Conservation (phyloP, 2,329 filamentous ascomycete species). For the Monosporascus sp. region DNA sequence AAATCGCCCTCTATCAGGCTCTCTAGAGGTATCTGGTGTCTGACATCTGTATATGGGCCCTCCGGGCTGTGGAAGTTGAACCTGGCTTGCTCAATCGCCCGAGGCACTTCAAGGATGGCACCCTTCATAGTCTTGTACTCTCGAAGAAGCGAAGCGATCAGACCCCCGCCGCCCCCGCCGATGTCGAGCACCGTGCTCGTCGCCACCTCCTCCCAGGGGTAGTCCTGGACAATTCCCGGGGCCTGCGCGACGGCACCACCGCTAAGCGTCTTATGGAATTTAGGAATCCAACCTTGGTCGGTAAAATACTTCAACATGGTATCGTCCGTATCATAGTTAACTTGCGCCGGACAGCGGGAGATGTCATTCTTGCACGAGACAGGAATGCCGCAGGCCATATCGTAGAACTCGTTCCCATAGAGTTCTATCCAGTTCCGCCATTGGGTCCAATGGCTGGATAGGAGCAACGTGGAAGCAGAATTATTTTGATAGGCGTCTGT, state of each 20-base stretch:
- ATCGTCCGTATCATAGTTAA: conserved; percentile 33
- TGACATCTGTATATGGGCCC: conserved; percentile 29
- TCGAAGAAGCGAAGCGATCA: conserved; percentile 30
- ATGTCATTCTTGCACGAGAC: conserved; percentile 14
- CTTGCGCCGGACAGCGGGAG: conserved; percentile 29
- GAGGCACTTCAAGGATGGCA: conserved; percentile 28
- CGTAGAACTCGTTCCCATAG: conserved; percentile 38
- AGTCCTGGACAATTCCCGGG: conserved; percentile 34
- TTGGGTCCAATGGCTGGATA: conserved; percentile 35
- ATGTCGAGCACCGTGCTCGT: conserved; percentile 30
- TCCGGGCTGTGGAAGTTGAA: conserved; percentile 17
- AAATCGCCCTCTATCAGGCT: conserved; percentile 34
- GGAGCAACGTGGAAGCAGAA: conserved; percentile 26
- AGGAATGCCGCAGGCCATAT: conserved; percentile 35
- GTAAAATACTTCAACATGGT: conserved; percentile 35
- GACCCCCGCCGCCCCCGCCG: conserved; percentile 33
- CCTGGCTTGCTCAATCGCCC: conserved; percentile 27
- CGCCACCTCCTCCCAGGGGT: conserved; percentile 34
- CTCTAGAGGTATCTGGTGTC: conserved; percentile 15
- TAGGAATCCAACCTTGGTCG: conserved; percentile 24
- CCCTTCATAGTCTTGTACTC: conserved; percentile 23
- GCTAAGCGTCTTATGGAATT: conserved; percentile 32
- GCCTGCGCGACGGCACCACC: conserved; percentile 30
- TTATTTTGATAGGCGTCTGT: conserved; percentile 29
- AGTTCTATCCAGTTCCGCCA: conserved; percentile 39